Evolutionary conservation across 768 basidiomycete species (phyloP).

Genomic region (Pleurotus citrinopileatus): DNA sequence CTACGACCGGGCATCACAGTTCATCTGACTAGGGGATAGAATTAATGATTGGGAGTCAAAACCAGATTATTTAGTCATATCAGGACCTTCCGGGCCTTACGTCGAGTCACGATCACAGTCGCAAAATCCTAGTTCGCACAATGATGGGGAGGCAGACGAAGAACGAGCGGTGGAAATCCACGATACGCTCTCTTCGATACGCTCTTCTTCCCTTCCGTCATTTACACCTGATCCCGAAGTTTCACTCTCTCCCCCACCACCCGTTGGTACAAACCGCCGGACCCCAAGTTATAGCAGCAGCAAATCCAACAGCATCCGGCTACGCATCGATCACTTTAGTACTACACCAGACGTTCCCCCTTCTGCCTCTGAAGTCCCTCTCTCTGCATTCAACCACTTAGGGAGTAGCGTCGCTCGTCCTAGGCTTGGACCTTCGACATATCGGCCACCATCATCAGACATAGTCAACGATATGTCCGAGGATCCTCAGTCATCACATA

Average conservation of each 20-base stretch:
- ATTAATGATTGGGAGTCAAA: conserved; percentile 5
- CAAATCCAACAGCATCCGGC: not conserved
- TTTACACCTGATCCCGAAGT: conserved; percentile 6
- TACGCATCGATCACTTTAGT: not conserved
- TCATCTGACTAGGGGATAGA: not conserved
- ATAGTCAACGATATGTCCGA: conserved; percentile 9
- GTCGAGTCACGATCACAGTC: conserved; percentile 9
- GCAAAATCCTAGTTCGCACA: conserved; percentile 5
- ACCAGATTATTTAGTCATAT: not conserved
- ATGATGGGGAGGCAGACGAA: not conserved
- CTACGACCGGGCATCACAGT: not conserved
- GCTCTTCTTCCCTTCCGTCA: conserved; percentile 2
- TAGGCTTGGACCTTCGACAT: not conserved
- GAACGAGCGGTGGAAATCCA: conserved; percentile 7
- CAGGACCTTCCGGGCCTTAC: conserved; percentile 2
- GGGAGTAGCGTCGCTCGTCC: not conserved
- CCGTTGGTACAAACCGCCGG: not conserved
- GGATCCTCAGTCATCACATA: not conserved
- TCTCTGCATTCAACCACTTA: conserved; percentile 1
- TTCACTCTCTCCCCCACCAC: not conserved
- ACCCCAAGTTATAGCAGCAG: not conserved
- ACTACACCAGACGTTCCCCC: conserved; percentile 4
- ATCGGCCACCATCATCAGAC: not conserved
- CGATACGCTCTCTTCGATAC: conserved; percentile 3
- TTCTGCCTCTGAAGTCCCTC: conserved; percentile 6